These are phyloP conservation scores for Neopestalotiopsis clavispora DNA, from an alignment of 2,329 filamentous ascomycete species.

Conservation along the genomic window DNA sequence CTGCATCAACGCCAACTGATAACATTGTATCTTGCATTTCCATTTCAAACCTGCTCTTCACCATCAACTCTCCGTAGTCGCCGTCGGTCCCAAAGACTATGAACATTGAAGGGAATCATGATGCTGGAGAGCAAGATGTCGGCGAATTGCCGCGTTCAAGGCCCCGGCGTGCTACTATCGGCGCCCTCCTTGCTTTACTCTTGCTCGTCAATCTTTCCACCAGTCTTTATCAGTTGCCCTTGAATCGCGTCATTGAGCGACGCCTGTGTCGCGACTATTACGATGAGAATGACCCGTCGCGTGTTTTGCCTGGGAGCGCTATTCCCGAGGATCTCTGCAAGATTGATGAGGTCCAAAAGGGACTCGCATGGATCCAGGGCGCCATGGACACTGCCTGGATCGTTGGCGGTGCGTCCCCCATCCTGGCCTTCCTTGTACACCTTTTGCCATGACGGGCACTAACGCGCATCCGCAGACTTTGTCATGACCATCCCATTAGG, in stretches of 20 bases:
- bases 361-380: constrained; percentile 58
- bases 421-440: not conserved
- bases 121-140: not conserved
- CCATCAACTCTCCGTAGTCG: not conserved
- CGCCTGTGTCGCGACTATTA: constrained; percentile 58
- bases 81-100: not conserved
- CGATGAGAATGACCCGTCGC: constrained; percentile 40
- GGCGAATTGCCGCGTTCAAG: not conserved
- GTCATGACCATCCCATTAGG: constrained; percentile 54
- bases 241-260: constrained; percentile 51
- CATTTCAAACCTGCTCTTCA: not conserved
- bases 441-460: not conserved
- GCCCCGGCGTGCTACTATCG: constrained; percentile 11
- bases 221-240: constrained; percentile 53
- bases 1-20: not conserved
- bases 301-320: constrained; percentile 38
- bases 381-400: constrained; percentile 54
- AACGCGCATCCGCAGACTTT: constrained; percentile 42
- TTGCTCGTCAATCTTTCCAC: constrained; percentile 52
- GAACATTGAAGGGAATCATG: not conserved
- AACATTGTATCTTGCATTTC: not conserved
- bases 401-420: constrained; percentile 44
- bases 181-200: constrained; percentile 43
- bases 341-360: constrained; percentile 53
- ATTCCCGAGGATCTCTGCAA: constrained; percentile 60